Conservation (phyloP, 306 rosid genomes). For the Prunus mira region DNA sequence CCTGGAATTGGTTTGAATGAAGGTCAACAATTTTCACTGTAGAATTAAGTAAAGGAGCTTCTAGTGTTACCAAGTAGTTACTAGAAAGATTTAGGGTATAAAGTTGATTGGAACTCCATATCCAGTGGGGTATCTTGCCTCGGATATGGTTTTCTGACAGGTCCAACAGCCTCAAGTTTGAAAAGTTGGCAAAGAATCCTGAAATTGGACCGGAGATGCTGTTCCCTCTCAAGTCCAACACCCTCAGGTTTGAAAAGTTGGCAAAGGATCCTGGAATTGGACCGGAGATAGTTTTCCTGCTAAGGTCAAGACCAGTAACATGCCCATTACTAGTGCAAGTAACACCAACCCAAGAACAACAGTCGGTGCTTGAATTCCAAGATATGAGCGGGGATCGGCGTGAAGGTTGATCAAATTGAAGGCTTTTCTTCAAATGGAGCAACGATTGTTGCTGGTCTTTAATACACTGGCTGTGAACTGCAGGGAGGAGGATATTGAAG, state of each 20-base stretch:
- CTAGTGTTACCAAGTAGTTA: too few relatives aligned
- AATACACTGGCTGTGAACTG: not conserved
- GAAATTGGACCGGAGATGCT: too few relatives aligned
- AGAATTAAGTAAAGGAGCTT: not conserved
- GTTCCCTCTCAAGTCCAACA: too few relatives aligned
- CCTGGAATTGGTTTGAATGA: not conserved
- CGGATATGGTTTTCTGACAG: too few relatives aligned
- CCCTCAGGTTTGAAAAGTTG: too few relatives aligned
- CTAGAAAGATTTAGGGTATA: too few relatives aligned
- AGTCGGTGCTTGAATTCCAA: not conserved
- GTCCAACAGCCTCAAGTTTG: conserved; percentile 11
- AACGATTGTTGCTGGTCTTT: not conserved
- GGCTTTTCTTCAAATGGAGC: not conserved
- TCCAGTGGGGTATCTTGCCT: too few relatives aligned
- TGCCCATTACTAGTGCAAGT: not conserved
- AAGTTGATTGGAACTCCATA: too few relatives aligned
- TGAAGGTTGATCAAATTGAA: not conserved
- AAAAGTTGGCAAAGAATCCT: too few relatives aligned
- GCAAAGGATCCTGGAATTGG: too few relatives aligned
- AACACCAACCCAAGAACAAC: not conserved
- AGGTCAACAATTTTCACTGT: not conserved
- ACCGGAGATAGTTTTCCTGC: not conserved
- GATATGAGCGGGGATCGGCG: not conserved
- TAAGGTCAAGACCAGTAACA: not conserved
- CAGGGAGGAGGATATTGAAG: not conserved